Percentiles rank a stretch among this genome's conserved stretches.
phyloP scores from a whole-genome alignment of 176 grass and related monocot genomes.

The Ampelocalamus luodianensis region DNA sequence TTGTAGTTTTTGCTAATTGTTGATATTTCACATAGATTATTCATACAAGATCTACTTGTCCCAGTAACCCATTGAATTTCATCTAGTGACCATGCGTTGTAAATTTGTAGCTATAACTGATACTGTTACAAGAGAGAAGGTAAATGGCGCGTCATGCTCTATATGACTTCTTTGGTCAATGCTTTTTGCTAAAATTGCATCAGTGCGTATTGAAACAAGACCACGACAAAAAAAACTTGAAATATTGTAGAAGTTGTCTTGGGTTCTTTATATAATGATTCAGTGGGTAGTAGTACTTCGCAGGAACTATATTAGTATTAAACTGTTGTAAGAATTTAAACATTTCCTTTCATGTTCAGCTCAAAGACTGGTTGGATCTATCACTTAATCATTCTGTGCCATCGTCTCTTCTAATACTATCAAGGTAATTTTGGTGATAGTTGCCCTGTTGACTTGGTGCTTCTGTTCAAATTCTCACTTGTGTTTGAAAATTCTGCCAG shows the following conservation, averaged over 20 bases:
- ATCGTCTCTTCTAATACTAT: slow-evolving; percentile 83
- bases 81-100: background rate
- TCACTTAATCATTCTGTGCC: slow-evolving; percentile 77
- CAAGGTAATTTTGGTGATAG: slow-evolving; percentile 60
- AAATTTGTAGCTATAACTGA: slow-evolving; percentile 16
- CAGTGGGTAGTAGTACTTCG: background rate
- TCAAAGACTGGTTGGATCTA: slow-evolving; percentile 77
- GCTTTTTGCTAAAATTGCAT: slow-evolving; percentile 14
- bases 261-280: background rate
- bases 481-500: slow-evolving; percentile 51
- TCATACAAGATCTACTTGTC: background rate
- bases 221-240: background rate
- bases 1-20: slow-evolving; percentile 7
- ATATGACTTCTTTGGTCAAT: slow-evolving; percentile 5
- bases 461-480: slow-evolving; percentile 39
- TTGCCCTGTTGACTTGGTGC: background rate
- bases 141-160: background rate
- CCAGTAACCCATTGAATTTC: background rate
- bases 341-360: slow-evolving; percentile 51
- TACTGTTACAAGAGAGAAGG: background rate
- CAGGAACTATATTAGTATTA: background rate
- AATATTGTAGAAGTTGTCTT: background rate
- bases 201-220: background rate
- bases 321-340: slow-evolving; percentile 20
- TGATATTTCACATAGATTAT: slow-evolving; percentile 27